A percentile compares a stretch with the other conserved stretches of the same genome.
These are phyloP conservation scores for Syzygium aqueum DNA, from an alignment of 345 rosid genomes.

Conservation along the genomic window DNA sequence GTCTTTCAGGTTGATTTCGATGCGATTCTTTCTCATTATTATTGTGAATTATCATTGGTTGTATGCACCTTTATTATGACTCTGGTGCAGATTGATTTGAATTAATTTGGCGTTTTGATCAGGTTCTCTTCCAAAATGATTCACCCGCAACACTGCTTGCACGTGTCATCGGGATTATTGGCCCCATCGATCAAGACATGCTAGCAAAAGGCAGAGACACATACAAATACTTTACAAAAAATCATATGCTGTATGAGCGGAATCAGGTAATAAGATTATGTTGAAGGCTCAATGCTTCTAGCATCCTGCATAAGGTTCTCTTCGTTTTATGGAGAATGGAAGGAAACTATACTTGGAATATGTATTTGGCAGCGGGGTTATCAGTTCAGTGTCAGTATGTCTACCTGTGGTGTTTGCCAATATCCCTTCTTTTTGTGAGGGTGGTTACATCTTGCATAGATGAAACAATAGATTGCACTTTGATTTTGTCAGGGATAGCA, in stretches of 20 bases:
- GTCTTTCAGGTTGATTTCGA: neutral
- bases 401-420: neutral
- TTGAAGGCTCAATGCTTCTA: neutral
- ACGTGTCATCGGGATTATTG: constrained; percentile 78
- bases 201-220: constrained; percentile 91
- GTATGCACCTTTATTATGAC: neutral
- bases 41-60: neutral
- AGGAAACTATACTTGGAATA: neutral
- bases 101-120: constrained; percentile 5
- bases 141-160: constrained; percentile 93
- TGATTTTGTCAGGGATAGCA: neutral
- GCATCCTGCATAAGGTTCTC: neutral
- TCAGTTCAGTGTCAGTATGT: neutral
- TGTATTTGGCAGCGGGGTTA: neutral
- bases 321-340: neutral
- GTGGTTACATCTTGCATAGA: neutral
- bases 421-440: neutral
- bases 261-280: constrained; percentile 50
- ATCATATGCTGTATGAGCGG: constrained; percentile 89
- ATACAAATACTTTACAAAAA: constrained; percentile 84
- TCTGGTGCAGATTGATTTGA: neutral
- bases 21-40: neutral
- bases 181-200: constrained; percentile 75
- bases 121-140: constrained; percentile 99
- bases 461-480: neutral